Evolutionary conservation across 495 filamentous ascomycete species (phyloP).

Genomic region (Apodospora peruviana): DNA sequence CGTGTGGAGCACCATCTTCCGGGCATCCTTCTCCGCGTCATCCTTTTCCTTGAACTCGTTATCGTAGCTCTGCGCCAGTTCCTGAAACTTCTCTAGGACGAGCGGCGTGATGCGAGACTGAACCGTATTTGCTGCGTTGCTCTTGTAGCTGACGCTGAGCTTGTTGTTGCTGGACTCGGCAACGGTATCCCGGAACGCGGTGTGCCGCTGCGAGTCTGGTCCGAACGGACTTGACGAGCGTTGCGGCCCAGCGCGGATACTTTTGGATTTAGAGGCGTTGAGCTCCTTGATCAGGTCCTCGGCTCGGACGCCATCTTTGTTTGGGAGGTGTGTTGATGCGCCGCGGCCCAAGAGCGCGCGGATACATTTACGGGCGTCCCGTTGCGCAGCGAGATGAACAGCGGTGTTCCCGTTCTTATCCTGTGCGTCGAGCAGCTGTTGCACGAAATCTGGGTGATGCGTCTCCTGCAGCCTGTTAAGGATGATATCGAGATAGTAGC

Average conservation of each 20-base stretch:
- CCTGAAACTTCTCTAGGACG: constrained; percentile 51
- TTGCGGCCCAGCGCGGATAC: constrained; percentile 38
- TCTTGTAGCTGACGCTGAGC: constrained; percentile 35
- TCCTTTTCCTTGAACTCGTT: constrained; percentile 56
- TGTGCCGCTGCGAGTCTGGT: constrained; percentile 42
- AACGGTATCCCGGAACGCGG: constrained; percentile 35
- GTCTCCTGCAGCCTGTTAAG: constrained; percentile 74
- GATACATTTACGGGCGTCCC: constrained; percentile 69
- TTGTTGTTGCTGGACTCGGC: constrained; percentile 26
- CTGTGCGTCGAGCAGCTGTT: constrained; percentile 62
- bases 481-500: constrained; percentile 90
- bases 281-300: constrained; percentile 63
- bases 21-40: constrained; percentile 50
- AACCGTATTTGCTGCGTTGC: constrained; percentile 56
- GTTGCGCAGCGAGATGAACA: constrained; percentile 76
- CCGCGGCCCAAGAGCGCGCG: constrained; percentile 63
- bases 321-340: constrained; percentile 72
- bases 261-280: constrained; percentile 44
- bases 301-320: constrained; percentile 71
- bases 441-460: constrained; percentile 60
- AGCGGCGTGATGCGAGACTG: constrained; percentile 51
- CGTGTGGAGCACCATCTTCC: constrained; percentile 48
- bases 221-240: constrained; percentile 60
- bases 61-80: constrained; percentile 54
- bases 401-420: constrained; percentile 86